A percentile compares a stretch with the other conserved stretches of the same genome.
phyloP scores from a whole-genome alignment of 2,329 filamentous ascomycete genomes.

The Hypoxylon sp. region DNA sequence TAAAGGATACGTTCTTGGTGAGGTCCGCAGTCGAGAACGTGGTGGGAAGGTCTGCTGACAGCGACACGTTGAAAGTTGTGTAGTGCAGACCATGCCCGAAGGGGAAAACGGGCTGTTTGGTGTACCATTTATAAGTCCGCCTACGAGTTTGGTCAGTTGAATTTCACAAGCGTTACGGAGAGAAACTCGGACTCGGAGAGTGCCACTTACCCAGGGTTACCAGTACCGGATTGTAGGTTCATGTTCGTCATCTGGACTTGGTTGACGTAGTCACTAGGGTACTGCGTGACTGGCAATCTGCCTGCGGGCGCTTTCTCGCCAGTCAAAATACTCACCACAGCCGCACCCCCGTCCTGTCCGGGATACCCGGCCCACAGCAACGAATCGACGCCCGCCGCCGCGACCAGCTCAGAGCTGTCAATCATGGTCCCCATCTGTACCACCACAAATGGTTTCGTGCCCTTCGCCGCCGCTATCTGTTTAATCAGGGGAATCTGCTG shows the following conservation, averaged over 20 bases:
- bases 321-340: slow-evolving; percentile 67
- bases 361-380: slow-evolving; percentile 73
- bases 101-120: slow-evolving; percentile 62
- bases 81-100: slow-evolving; percentile 73
- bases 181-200: background rate
- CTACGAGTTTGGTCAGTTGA: slow-evolving; percentile 27
- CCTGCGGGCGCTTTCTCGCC: slow-evolving; percentile 67
- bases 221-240: slow-evolving; percentile 63
- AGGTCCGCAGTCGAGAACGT: slow-evolving; percentile 47
- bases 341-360: slow-evolving; percentile 71
- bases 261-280: slow-evolving; percentile 66
- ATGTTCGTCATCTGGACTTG: slow-evolving; percentile 69
- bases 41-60: slow-evolving; percentile 43
- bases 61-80: slow-evolving; percentile 63
- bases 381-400: slow-evolving; percentile 63
- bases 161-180: background rate
- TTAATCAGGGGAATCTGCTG: slow-evolving; percentile 67
- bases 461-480: slow-evolving; percentile 58
- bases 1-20: slow-evolving; percentile 39
- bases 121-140: slow-evolving; percentile 73
- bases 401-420: slow-evolving; percentile 65
- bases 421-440: slow-evolving; percentile 65
- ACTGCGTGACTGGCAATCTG: slow-evolving; percentile 69
- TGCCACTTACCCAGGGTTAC: slow-evolving; percentile 60
- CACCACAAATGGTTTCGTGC: slow-evolving; percentile 65